Base-by-base conservation (phyloP, 768 basidiomycete species). In the Podaxis mareebaensis region DNA sequence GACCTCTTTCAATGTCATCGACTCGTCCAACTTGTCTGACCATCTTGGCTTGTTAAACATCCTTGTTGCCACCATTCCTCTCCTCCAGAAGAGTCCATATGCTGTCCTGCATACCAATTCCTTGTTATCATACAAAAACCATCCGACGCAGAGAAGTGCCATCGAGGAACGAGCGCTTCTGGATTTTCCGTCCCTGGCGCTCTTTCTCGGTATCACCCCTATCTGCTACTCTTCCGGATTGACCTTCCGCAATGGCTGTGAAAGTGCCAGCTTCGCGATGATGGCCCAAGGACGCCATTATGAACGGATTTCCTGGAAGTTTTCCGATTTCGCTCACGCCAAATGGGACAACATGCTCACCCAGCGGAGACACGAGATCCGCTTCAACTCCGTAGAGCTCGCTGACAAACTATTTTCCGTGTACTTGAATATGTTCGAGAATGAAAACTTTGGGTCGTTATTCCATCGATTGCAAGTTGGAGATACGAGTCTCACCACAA, bases 11-110 rank as follows among this genome's bases (percentile, higher is more conserved):
- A 73, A 79, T 62, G 73, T 81, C 58, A 79, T 85, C 39, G 82
- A 85, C 38, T 79, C 83, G 0, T 84, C 83, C 20, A 83, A 84
- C 62, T 71, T 85, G 28, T 65, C 71, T 1, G 83, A 85, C 66
- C 81, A 81, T 65, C 30, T 80, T n/a, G 83, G 82, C 0, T 68
- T 83, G 11, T 63, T 84, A 20, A 85, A 84, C 58, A 58, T 83
- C 46, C 67, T 85, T 3, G 56, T 77, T 36, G 71, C 72, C 3
- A 67, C 77, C 0, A 60, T 74, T 0, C 82, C 82, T 1, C 67
- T 85, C 5, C 71, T 83, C 6, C 71, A 71, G 17, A 55, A 58
- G 11, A 64, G 66, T 13, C 68, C 74, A 3, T 71, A 70, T 17
- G 68, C 77, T 4, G 71, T 77, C 1, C 66, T 85, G 4, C 75